These are phyloP conservation scores for Ceriops tagal DNA, from an alignment of 345 rosid species.

Conservation along the genomic window DNA sequence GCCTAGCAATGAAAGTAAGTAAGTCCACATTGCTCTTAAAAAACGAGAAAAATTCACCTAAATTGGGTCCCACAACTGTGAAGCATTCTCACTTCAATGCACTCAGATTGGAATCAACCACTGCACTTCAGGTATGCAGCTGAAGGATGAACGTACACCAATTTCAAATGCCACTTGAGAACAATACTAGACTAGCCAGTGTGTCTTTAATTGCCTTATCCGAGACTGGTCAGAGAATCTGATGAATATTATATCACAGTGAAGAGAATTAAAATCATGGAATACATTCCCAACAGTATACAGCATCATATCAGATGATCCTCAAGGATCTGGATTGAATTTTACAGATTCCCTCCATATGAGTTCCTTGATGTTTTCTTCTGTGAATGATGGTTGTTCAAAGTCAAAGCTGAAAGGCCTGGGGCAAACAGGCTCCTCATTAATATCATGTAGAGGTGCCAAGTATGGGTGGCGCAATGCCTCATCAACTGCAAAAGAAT, in stretches of 20 bases:
- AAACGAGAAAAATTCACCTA: neutral
- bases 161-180: neutral
- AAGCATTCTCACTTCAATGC: neutral
- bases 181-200: neutral
- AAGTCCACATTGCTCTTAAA: neutral
- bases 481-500: conserved; percentile 64
- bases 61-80: neutral
- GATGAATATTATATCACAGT: conserved; percentile 10
- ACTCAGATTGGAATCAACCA: neutral
- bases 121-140: neutral
- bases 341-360: conserved; percentile 84
- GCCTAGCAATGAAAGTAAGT: conserved; percentile 6
- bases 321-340: conserved; percentile 79
- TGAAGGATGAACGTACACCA: neutral
- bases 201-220: conserved; percentile 1
- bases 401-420: conserved; percentile 84
- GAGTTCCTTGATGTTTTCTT: conserved; percentile 93
- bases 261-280: conserved; percentile 17
- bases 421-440: conserved; percentile 80
- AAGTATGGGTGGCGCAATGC: conserved; percentile 83
- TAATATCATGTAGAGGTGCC: conserved; percentile 79
- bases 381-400: conserved; percentile 90
- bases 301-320: conserved; percentile 15
- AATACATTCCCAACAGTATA: conserved; percentile 5
- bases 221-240: conserved; percentile 1